Percentiles rank a stretch among this genome's conserved stretches.
phyloP scores from a whole-genome alignment of 1,284 basidiomycete species.

The Caloboletus firmus region DNA sequence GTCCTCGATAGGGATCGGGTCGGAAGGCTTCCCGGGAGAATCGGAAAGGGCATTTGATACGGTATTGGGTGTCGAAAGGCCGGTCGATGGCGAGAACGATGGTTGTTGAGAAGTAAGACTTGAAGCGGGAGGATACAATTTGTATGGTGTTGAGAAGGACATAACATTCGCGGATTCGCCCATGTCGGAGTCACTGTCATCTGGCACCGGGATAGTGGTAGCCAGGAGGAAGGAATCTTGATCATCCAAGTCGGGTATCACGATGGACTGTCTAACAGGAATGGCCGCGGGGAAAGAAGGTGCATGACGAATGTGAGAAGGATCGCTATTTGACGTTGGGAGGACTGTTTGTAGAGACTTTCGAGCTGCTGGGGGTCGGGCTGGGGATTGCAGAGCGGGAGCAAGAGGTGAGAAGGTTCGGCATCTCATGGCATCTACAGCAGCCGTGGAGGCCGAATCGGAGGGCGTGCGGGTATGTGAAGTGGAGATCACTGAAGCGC shows the following conservation, averaged over 20 bases:
- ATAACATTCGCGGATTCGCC: constrained; percentile 59
- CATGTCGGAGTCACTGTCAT: constrained; percentile 67
- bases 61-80: constrained; percentile 47
- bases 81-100: constrained; percentile 56
- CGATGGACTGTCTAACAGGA: constrained; percentile 40
- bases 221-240: constrained; percentile 72
- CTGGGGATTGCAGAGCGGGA: constrained; percentile 37
- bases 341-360: constrained; percentile 48
- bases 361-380: constrained; percentile 41
- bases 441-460: constrained; percentile 49
- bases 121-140: constrained; percentile 43
- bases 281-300: constrained; percentile 29
- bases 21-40: constrained; percentile 43
- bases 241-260: constrained; percentile 41
- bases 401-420: constrained; percentile 57
- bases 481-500: constrained; percentile 31
- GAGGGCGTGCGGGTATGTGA: constrained; percentile 44
- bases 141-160: constrained; percentile 70
- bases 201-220: constrained; percentile 67
- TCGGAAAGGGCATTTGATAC: constrained; percentile 60
- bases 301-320: constrained; percentile 39
- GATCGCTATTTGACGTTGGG: constrained; percentile 44
- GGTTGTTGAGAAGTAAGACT: constrained; percentile 27
- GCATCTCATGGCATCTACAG: constrained; percentile 40
- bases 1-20: constrained; percentile 66